Evolutionary conservation across 805 yeast species (phyloP).

Genomic region (Candida sakaeoensis): DNA sequence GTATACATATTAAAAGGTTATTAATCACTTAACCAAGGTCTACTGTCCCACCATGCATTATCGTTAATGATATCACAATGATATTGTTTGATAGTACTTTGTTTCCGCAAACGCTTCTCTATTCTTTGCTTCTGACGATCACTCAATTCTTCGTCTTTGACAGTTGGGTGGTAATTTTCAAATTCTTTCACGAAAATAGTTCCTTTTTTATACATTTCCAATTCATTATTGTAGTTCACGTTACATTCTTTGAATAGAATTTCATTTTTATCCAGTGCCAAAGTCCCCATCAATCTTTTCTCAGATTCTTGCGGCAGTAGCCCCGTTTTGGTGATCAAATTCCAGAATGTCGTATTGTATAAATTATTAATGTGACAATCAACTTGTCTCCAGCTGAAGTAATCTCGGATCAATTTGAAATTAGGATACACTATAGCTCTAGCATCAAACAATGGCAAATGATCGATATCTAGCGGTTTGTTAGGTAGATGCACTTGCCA

Average conservation of each 20-base stretch:
- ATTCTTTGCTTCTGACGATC: slow-evolving; percentile 48
- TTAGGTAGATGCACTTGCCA: slow-evolving; percentile 61
- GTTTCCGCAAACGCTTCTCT: slow-evolving; percentile 43
- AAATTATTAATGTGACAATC: slow-evolving; percentile 95
- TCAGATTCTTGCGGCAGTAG: slow-evolving; percentile 81
- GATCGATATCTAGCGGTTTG: slow-evolving; percentile 41
- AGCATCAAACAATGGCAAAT: slow-evolving; percentile 86
- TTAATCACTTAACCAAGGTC: slow-evolving; percentile 32
- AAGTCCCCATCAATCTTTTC: slow-evolving; percentile 66
- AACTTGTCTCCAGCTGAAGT: slow-evolving; percentile 91
- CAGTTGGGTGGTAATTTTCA: slow-evolving; percentile 13
- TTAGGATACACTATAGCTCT: slow-evolving; percentile 86
- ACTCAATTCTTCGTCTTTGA: slow-evolving; percentile 13
- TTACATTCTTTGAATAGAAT: slow-evolving; percentile 73
- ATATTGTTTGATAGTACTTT: slow-evolving; percentile 40
- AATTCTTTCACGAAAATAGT: slow-evolving; percentile 54
- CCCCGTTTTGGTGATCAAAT: slow-evolving; percentile 55
- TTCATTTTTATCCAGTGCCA: slow-evolving; percentile 85
- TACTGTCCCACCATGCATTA: slow-evolving; percentile 51
- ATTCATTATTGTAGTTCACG: slow-evolving; percentile 87
- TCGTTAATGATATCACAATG: slow-evolving; percentile 67
- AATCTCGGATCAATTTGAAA: slow-evolving; percentile 59
- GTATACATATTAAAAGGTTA: too few species aligned
- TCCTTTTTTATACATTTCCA: slow-evolving; percentile 86
- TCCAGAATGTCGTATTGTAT: slow-evolving; percentile 93